phyloP scores from a whole-genome alignment of 768 basidiomycete species.

The Mycena amicta region DNA sequence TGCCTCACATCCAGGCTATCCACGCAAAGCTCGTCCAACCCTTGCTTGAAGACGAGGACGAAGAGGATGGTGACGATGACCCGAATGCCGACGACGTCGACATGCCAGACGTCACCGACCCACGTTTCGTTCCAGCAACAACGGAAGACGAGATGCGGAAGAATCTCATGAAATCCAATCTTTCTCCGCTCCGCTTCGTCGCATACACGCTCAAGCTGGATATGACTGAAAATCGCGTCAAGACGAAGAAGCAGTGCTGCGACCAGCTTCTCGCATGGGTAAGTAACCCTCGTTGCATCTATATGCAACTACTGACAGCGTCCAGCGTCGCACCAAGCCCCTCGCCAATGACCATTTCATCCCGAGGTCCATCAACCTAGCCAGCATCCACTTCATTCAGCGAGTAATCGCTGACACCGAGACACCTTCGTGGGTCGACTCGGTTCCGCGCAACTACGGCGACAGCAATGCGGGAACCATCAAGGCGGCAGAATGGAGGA shows the following conservation, averaged over 20 bases:
- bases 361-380: background rate
- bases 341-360: background rate
- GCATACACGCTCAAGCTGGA: slow-evolving; percentile 1
- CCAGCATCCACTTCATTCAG: background rate
- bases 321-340: slow-evolving; percentile 5
- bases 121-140: background rate
- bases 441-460: slow-evolving; percentile 23
- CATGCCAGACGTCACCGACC: background rate
- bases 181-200: slow-evolving; percentile 4
- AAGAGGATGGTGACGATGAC: background rate
- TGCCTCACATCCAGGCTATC: background rate
- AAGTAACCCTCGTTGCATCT: background rate
- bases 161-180: background rate
- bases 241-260: background rate
- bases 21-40: slow-evolving; percentile 1
- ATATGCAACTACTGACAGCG: background rate
- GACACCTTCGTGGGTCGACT: background rate
- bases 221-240: background rate
- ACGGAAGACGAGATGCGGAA: background rate
- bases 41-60: background rate
- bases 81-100: background rate
- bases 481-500: slow-evolving; percentile 31
- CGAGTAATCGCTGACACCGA: background rate
- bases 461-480: slow-evolving; percentile 22
- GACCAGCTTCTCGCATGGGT: slow-evolving; percentile 3